Evolutionary conservation across 1,284 basidiomycete species (phyloP), one percentile per base, ranked within the genome.

Genomic region (Cryptococcus sp.): DNA sequence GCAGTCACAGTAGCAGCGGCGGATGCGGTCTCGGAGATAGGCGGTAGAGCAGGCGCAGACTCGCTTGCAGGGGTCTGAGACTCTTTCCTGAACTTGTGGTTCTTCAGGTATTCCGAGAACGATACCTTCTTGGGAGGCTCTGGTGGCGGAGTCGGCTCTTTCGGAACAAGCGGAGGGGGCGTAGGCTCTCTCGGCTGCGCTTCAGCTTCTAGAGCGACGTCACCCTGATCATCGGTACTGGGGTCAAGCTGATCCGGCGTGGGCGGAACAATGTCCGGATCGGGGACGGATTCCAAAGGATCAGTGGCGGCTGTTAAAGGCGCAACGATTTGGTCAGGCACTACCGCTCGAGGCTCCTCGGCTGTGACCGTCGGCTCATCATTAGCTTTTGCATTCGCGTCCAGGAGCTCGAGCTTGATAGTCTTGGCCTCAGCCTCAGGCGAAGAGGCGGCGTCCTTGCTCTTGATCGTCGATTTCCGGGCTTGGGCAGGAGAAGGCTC

Each of bases 31-130:
- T 35, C 30, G 5, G 30, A 4, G 30, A 35, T 35, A 35, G 30
- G 30, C 13, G 30, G 30, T 10, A 35, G 30, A 35, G 30, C 30
- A 35, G 47, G 47, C 5, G 47, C 39, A 10, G 30, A 39, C 38
- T 57, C 55, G 40, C 23, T 57, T n/a, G 55, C 25, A 2, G 63
- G 50, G 15, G 51, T 52, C 43, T 64, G 54, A 3, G 61, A 57
- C 22, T 70, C 65, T 58, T 72, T 73, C 55, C 69, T 62, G 40
- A 73, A 67, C 63, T 71, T 73, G 55, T 69, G 64, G 22, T 48
- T 70, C 47, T 71, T 72, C 40, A 77, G 58, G 51, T 73, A 77
- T 41, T 77, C 75, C 19, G 64, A 59, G n/a, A 76, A 57, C 3
- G 69, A 67, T 8, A 76, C 68, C 57, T 73, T 73, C 66, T 73